Evolutionary conservation across 2,329 filamentous ascomycete genomes (phyloP), one percentile per base, ranked within the genome.

Genomic region (Pseudopyrenochaeta lycopersici): DNA sequence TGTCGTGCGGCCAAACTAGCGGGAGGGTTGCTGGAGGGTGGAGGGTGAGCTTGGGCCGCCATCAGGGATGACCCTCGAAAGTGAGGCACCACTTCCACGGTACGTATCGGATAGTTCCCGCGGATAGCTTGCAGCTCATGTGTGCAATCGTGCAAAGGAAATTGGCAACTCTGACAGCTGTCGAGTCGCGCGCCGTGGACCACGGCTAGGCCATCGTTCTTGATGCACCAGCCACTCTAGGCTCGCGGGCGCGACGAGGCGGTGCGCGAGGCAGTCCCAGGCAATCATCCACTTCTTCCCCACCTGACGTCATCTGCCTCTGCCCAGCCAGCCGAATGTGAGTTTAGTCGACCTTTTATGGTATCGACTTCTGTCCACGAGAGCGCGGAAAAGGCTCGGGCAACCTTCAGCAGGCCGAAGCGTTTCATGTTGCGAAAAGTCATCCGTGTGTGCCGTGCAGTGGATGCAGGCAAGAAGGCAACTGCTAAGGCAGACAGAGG

Each of bases 261-360:
- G 27, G 35, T 46, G 49, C 49, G 21, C 36, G n/a, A 46, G 49
- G 49, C 49, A 18, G n/a, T n/a, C 31, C 32, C 31, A 44, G 40
- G 39, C 23, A 41, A 27, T 39, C 20, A 44, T 20, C 12, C 5
- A 20, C 2, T 9, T 20, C 23, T 27, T 2, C 17, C 35, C 35
- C 35, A 20, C 33, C 21, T 46, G 31, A 36, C 36, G 21, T 39
- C 36, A 27, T 21, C n/a, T 14, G 21, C 36, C 36, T 14, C n/a
- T 39, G 11, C 18, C 18, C 5, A 23, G 20, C 18, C 20, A 23
- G 36, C 17, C 18, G 36, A 23, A 39, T 4, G 2, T 23, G 12
- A 20, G 18, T 23, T 18, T 17, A 39, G 23, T 9, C 23, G 23
- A 27, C 23, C 36, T 21, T n/a, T 4, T 17, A 36, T 17, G 33